Evolutionary conservation across 192 early-diverging fungal species (phyloP), one percentile per base, ranked within the genome.

Genomic region (Thamnidium elegans): DNA sequence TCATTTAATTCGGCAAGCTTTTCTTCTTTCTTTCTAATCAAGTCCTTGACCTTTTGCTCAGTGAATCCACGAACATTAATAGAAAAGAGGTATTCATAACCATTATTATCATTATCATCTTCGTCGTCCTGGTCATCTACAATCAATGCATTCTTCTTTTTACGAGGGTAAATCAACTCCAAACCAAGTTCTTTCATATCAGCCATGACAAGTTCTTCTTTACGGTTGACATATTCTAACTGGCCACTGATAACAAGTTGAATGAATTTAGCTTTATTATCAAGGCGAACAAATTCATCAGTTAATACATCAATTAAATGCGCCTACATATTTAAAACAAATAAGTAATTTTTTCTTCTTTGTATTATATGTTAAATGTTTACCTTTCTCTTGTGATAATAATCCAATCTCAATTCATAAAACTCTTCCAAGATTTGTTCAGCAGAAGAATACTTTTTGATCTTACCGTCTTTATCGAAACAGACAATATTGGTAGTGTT

Each of bases 51-150:
- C 77, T 94, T 94, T 63, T 99, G 91, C 55, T 80, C 73, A 9
- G 95, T 97, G 67, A 99, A 81, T 58, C 83, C 93, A 87, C 91
- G 93, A 48, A 97, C 92, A 30, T 91, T 87, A 86, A 97, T 94
- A 17, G 79, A 79, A 64, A 99, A 72, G 23, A 99, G 78, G 66
- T 97, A 99, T 69, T 96, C 92, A 65, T 82, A 97, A 62, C 90
- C 81, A 44, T 76, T 42, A 47, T 75, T 19, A 50, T 78, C 74
- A 14, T 55, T 62, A 50, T 82, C 64, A 20, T 79, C 79, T 3
- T 78, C 81, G 10, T 81, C 79, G 19, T 81, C 79, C 26, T 26
- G 26, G 42, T 69, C 75, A 32, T 77, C 74, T 34, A 81, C 71
- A 7, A 58, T 69, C 3, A 78, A 52, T 48, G 39, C 17, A 17